Evolutionary conservation across 108 stramenopile species (phyloP).

Genomic region (Cyclotella atomus): DNA sequence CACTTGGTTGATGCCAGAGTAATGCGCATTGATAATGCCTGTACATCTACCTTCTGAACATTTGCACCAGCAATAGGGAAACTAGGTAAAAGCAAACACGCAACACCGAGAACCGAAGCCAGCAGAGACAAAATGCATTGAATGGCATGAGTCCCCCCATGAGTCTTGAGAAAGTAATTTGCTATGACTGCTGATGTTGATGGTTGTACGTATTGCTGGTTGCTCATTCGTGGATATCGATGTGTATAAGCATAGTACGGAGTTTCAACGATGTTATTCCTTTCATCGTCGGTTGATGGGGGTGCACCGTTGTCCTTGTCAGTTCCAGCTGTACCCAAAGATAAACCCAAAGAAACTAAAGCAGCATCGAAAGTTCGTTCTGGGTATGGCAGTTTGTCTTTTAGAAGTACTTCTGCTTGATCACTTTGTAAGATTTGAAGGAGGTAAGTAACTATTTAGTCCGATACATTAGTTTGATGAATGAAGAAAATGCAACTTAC

Average conservation of each 20-base stretch:
- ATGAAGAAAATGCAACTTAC: conserved; percentile 2
- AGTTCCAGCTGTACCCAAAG: conserved; percentile 48
- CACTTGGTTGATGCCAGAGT: conserved; percentile 48
- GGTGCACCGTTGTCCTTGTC: conserved; percentile 12
- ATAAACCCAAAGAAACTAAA: conserved; percentile 41
- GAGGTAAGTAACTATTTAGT: not conserved
- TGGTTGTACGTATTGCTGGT: conserved; percentile 58
- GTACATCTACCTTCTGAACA: not conserved
- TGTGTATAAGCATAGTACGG: conserved; percentile 5
- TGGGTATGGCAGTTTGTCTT: conserved; percentile 14
- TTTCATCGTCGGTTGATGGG: conserved; percentile 11
- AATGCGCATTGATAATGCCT: conserved; percentile 49
- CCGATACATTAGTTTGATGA: not conserved
- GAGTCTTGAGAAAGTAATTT: conserved; percentile 82
- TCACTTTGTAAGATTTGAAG: not conserved
- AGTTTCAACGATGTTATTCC: not conserved
- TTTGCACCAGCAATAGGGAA: conserved; percentile 20
- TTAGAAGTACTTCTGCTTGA: conserved; percentile 6
- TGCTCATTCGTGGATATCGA: conserved; percentile 18
- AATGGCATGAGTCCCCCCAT: conserved; percentile 78
- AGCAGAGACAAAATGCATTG: conserved; percentile 68
- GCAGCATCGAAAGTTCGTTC: conserved; percentile 31
- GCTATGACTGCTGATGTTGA: conserved; percentile 65
- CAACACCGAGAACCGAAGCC: conserved; percentile 55
- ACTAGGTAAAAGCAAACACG: conserved; percentile 37